Evolutionary conservation across 2,329 filamentous ascomycete species (phyloP).

Genomic region (Berkeleyomyces basicola): DNA sequence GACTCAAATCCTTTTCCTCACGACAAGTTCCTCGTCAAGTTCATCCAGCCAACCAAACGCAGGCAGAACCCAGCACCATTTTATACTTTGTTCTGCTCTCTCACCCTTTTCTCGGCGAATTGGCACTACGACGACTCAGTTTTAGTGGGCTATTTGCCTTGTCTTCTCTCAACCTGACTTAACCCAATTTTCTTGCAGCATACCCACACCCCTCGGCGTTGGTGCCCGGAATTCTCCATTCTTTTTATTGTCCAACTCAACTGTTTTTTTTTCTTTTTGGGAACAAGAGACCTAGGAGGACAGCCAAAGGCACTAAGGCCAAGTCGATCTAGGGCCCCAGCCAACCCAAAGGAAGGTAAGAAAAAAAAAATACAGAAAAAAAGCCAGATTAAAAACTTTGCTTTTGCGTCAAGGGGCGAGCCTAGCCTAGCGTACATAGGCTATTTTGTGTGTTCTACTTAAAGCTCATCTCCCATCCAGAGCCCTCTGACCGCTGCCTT

Average conservation of each 20-base stretch:
- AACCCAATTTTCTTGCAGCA: neutral
- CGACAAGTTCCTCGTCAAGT: neutral
- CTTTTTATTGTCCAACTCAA: neutral
- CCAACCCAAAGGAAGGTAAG: neutral
- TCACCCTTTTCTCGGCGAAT: neutral
- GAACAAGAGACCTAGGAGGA: neutral
- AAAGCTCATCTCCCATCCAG: constrained; percentile 6
- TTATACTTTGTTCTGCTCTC: neutral
- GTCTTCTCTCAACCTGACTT: neutral
- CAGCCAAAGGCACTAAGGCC: neutral
- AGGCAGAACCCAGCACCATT: neutral
- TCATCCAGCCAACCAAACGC: neutral
- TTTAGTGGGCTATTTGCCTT: constrained; percentile 1
- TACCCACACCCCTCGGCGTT: neutral
- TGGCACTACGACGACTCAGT: neutral
- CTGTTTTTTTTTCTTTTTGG: neutral
- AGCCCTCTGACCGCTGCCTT: neutral
- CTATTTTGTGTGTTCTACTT: neutral
- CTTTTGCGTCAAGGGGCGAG: neutral
- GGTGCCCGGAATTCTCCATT: neutral
- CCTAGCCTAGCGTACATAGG: neutral
- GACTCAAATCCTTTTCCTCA: neutral
- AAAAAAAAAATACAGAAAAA: neutral
- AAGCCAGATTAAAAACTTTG: constrained; percentile 5
- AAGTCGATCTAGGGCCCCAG: neutral